Evolutionary conservation across 805 yeast genomes (phyloP).

Genomic region (Candida insectorum): DNA sequence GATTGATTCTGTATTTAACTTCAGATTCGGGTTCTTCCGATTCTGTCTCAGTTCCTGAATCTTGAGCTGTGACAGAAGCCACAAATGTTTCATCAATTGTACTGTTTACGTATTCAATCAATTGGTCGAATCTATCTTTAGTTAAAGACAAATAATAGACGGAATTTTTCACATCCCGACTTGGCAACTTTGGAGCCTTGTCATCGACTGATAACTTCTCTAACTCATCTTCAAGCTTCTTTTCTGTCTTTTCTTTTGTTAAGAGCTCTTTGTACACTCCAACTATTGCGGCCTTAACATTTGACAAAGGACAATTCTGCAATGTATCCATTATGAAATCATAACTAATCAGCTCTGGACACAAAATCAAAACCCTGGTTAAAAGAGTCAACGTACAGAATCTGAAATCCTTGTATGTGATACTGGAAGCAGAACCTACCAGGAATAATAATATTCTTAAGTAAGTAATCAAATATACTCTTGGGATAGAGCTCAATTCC

Average conservation of each 20-base stretch:
- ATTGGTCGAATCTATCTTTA: slow-evolving; percentile 36
- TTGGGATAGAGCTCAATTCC: slow-evolving; percentile 30
- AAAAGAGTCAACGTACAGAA: slow-evolving; percentile 55
- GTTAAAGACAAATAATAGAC: slow-evolving; percentile 41
- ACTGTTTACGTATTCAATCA: slow-evolving; percentile 41
- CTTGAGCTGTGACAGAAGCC: slow-evolving; percentile 10
- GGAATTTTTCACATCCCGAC: slow-evolving; percentile 30
- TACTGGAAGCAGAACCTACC: slow-evolving; percentile 16
- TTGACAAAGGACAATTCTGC: slow-evolving; percentile 60
- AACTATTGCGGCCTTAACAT: slow-evolving; percentile 56
- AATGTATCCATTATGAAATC: slow-evolving; percentile 63
- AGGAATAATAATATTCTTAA: slow-evolving; percentile 27
- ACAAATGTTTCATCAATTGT: slow-evolving; percentile 35
- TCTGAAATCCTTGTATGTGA: slow-evolving; percentile 22
- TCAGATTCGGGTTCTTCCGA: slow-evolving; percentile 9
- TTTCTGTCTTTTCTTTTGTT: slow-evolving; percentile 26
- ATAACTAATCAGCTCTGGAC: slow-evolving; percentile 57
- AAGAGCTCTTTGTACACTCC: slow-evolving; percentile 69
- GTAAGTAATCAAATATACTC: slow-evolving; percentile 24
- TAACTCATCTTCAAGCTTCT: slow-evolving; percentile 1
- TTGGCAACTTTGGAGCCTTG: slow-evolving; percentile 21
- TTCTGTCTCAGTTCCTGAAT: slow-evolving; percentile 15
- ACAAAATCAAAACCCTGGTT: slow-evolving; percentile 56
- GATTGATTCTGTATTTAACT: slow-evolving; percentile 16
- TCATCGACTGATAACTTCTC: slow-evolving; percentile 2